phyloP scores from a whole-genome alignment of 2,329 filamentous ascomycete genomes.

The Pseudogymnoascus sp. region DNA sequence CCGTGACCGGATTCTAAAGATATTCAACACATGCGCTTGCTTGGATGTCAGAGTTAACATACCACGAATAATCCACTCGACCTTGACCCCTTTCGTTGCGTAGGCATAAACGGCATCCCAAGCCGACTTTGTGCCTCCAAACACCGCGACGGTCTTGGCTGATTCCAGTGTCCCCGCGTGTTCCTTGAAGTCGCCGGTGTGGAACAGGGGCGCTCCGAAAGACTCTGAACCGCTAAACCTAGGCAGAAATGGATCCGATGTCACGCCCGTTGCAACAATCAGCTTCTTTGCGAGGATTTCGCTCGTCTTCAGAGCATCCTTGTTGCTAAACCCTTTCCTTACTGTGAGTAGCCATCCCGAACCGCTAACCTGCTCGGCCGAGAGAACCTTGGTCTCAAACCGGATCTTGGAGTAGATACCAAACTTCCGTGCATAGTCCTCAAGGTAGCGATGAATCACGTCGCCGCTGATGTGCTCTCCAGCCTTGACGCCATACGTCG shows the following conservation, averaged over 20 bases:
- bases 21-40: neutral
- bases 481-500: constrained; percentile 40
- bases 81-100: constrained; percentile 45
- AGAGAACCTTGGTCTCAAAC: constrained; percentile 42
- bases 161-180: constrained; percentile 35
- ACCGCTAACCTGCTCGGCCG: constrained; percentile 35
- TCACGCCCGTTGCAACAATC: constrained; percentile 49
- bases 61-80: constrained; percentile 54
- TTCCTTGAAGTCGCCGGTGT: constrained; percentile 39
- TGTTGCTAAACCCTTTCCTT: constrained; percentile 16
- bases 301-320: constrained; percentile 15
- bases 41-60: constrained; percentile 12
- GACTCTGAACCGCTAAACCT: constrained; percentile 38
- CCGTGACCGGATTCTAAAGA: constrained; percentile 42
- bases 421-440: constrained; percentile 45
- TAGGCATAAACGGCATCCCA: constrained; percentile 59
- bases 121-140: constrained; percentile 57
- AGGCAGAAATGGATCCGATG: constrained; percentile 43
- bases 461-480: constrained; percentile 50
- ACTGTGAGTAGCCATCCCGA: constrained; percentile 38
- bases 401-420: constrained; percentile 41
- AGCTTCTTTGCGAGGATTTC: constrained; percentile 38
- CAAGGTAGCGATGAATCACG: constrained; percentile 49
- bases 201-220: constrained; percentile 43
- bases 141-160: constrained; percentile 43